These are phyloP conservation scores for Physcomitrium patens DNA, from an alignment of 225 moss, liverwort and hornwort species.

Conservation along the genomic window DNA sequence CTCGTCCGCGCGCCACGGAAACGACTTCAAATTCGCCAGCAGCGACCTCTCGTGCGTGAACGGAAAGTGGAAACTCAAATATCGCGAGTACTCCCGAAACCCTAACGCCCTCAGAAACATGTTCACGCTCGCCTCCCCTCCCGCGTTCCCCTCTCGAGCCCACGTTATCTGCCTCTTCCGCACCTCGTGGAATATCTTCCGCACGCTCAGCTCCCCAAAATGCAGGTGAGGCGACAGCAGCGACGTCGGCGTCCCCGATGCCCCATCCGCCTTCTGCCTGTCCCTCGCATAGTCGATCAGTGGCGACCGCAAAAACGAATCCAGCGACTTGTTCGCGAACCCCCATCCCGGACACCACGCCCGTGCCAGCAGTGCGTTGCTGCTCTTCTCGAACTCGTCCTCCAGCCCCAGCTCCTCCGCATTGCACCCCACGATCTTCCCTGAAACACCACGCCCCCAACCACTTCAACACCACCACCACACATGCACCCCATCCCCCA, in stretches of 20 bases:
- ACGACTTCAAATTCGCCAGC: constrained; percentile 92
- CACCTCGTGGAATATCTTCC: constrained; percentile 91
- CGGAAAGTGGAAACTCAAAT: constrained; percentile 97
- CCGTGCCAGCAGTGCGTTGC: constrained; percentile 85
- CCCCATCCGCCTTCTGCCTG: constrained; percentile 77
- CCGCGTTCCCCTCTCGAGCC: constrained; percentile 69
- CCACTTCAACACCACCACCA: neutral
- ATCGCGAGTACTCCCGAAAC: constrained; percentile 97
- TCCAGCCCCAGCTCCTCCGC: constrained; percentile 82
- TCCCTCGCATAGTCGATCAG: constrained; percentile 73
- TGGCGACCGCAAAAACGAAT: constrained; percentile 67
- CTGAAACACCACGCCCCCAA: constrained; percentile 41
- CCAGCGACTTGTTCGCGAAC: constrained; percentile 80
- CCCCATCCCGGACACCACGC: constrained; percentile 95
- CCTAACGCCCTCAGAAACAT: constrained; percentile 89
- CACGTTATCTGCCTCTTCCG: constrained; percentile 81
- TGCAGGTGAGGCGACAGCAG: constrained; percentile 90
- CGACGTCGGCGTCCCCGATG: constrained; percentile 66
- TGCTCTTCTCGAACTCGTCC: constrained; percentile 84
- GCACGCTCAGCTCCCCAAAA: constrained; percentile 95
- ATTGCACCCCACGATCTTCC: constrained; percentile 41
- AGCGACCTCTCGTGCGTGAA: constrained; percentile 98
- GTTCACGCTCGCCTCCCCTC: constrained; percentile 74
- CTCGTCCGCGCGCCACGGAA: constrained; percentile 91
- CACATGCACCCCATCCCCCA: neutral